phyloP scores from a whole-genome alignment of 176 grass and related monocot genomes.

The Areca catechu region DNA sequence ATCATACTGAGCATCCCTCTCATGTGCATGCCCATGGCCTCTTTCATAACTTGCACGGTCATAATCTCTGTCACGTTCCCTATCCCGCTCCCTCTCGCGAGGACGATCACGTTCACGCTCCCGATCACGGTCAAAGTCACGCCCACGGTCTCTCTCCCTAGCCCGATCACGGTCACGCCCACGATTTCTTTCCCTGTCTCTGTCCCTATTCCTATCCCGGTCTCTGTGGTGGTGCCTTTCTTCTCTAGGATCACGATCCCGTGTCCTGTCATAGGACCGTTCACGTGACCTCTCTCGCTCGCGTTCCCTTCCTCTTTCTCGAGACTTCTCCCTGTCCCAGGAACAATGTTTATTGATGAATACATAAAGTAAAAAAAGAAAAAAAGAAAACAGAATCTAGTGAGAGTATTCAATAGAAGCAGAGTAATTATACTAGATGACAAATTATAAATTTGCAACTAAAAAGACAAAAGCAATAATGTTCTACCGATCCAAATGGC shows the following conservation, averaged over 20 bases:
- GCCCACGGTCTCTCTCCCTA: constrained; percentile 50
- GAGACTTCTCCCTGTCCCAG: constrained; percentile 62
- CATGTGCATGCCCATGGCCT: constrained; percentile 35
- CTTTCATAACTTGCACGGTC: constrained; percentile 21
- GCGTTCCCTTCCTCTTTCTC: constrained; percentile 37
- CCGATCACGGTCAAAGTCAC: no score
- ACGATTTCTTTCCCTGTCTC: neutral
- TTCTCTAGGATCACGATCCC: constrained; percentile 58
- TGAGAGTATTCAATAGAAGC: neutral
- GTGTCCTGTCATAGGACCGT: constrained; percentile 44
- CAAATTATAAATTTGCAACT: neutral
- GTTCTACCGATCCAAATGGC: constrained; percentile 36
- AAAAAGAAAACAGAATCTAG: neutral
- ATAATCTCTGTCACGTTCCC: constrained; percentile 40
- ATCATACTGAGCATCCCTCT: constrained; percentile 30
- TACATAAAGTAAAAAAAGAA: neutral
- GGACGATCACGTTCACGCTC: constrained; percentile 19
- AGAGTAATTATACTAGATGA: neutral
- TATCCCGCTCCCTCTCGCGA: constrained; percentile 34
- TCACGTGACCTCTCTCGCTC: constrained; percentile 42
- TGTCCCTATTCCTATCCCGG: constrained; percentile 38
- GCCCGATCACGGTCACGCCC: constrained; percentile 1
- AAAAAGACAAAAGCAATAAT: neutral
- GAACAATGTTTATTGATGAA: constrained; percentile 1
- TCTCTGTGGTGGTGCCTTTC: constrained; percentile 61